Evolutionary conservation across 1,284 basidiomycete genomes (phyloP).

Genomic region (Irpex sp.): DNA sequence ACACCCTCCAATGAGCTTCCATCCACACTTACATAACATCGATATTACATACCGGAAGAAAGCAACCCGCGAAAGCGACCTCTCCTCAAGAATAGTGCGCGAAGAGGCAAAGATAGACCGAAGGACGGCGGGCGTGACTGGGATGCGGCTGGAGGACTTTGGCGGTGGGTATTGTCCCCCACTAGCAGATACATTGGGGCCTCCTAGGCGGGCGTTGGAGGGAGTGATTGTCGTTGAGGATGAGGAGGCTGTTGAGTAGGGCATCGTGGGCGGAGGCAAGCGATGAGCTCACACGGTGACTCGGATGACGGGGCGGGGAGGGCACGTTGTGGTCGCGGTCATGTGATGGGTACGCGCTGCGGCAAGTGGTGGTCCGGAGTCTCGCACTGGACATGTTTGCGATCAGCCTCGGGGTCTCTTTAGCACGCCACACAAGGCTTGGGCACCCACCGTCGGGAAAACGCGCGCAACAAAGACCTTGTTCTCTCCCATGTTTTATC

Average conservation of each 20-base stretch:
- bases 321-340: neutral
- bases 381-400: neutral
- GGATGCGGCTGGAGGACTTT: conserved; percentile 54
- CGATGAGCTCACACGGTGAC: neutral
- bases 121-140: conserved; percentile 75
- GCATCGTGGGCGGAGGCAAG: neutral
- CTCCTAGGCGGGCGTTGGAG: conserved; percentile 1
- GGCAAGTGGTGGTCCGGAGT: neutral
- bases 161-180: conserved; percentile 17
- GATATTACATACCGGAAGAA: conserved; percentile 64
- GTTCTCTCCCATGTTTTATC: too few species aligned
- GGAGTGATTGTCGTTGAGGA: conserved; percentile 8
- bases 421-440: neutral
- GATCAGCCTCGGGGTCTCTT: neutral
- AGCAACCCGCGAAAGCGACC: conserved; percentile 74
- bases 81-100: conserved; percentile 71
- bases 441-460: neutral
- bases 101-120: conserved; percentile 82
- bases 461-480: neutral
- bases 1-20: too few species aligned
- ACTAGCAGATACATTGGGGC: conserved; percentile 2
- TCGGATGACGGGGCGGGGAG: too few species aligned
- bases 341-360: neutral
- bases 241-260: neutral
- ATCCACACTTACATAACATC: too few species aligned